Conservation (phyloP, 2,329 filamentous ascomycete genomes). For the Fusarium tricinctum region DNA sequence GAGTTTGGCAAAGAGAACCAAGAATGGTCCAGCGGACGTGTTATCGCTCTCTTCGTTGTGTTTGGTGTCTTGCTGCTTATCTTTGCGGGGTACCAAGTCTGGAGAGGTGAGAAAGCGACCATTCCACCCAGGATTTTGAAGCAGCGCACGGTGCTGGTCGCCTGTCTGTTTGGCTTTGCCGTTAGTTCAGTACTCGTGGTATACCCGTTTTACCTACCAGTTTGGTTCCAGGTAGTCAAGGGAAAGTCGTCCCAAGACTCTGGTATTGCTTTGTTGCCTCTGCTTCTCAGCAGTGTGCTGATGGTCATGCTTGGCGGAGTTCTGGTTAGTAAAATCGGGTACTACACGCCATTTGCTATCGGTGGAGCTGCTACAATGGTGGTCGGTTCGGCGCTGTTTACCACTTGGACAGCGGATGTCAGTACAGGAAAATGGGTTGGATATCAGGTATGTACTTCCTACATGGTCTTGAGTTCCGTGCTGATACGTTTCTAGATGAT, state of each 20-base stretch:
- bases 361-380: conserved; percentile 6
- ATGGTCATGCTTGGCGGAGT: conserved; percentile 24
- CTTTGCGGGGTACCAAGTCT: conserved; percentile 19
- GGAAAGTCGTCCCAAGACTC: conserved; percentile 12
- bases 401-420: conserved; percentile 17
- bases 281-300: conserved; percentile 13
- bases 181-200: conserved; percentile 15
- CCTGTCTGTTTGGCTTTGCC: not conserved
- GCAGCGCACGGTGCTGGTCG: conserved; percentile 9
- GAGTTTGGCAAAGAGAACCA: conserved; percentile 21
- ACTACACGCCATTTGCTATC: conserved; percentile 22
- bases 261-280: conserved; percentile 11
- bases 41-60: conserved; percentile 19
- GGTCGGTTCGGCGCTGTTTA: conserved; percentile 9
- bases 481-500: conserved; percentile 10
- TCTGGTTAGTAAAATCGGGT: conserved; percentile 15
- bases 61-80: conserved; percentile 5
- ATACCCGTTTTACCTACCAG: conserved; percentile 23
- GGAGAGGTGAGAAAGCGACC: conserved; percentile 21
- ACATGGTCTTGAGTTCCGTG: accelerated
- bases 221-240: conserved; percentile 33
- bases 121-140: conserved; percentile 9
- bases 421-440: conserved; percentile 13
- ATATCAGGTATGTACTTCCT: conserved; percentile 12
- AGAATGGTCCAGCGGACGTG: conserved; percentile 2